phyloP scores from a whole-genome alignment of 1,284 basidiomycete species.

The Melampsora americana region DNA sequence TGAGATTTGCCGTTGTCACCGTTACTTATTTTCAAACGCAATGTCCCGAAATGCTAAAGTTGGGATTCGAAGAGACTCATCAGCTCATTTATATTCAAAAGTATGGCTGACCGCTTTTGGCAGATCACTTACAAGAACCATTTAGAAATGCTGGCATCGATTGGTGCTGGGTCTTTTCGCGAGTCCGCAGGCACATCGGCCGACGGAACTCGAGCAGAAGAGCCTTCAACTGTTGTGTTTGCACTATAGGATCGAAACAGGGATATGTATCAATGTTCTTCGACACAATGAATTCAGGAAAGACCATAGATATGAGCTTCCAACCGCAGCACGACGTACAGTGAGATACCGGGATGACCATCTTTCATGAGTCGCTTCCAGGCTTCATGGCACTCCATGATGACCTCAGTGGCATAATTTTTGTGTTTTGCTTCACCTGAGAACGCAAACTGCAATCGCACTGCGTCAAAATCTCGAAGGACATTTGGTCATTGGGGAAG shows the following conservation, averaged over 20 bases:
- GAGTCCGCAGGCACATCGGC: slow-evolving; percentile 78
- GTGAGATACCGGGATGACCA: slow-evolving; percentile 66
- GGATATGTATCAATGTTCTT: background rate
- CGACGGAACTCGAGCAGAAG: slow-evolving; percentile 66
- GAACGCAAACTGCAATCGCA: slow-evolving; percentile 81
- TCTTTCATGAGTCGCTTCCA: slow-evolving; percentile 91
- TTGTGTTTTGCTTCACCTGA: slow-evolving; percentile 99
- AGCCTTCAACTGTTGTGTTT: slow-evolving; percentile 67
- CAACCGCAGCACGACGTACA: slow-evolving; percentile 64
- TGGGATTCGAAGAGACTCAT: background rate
- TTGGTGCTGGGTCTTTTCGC: slow-evolving; percentile 53
- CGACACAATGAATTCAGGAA: slow-evolving; percentile 8
- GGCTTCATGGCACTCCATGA: slow-evolving; percentile 97
- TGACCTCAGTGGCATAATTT: slow-evolving; percentile 97
- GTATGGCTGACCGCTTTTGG: slow-evolving; percentile 37
- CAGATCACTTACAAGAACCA: slow-evolving; percentile 51
- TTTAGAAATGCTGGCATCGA: slow-evolving; percentile 54
- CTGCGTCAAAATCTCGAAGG: slow-evolving; percentile 1
- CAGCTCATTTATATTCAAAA: slow-evolving; percentile 11
- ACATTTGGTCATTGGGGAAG: background rate
- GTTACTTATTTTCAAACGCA: slow-evolving; percentile 16
- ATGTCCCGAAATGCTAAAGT: slow-evolving; percentile 39
- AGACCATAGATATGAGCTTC: slow-evolving; percentile 62
- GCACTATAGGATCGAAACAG: slow-evolving; percentile 57
- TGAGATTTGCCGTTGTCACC: too few species aligned